Conservation (phyloP, 2,329 filamentous ascomycete species). For the Cercospora sp. region DNA sequence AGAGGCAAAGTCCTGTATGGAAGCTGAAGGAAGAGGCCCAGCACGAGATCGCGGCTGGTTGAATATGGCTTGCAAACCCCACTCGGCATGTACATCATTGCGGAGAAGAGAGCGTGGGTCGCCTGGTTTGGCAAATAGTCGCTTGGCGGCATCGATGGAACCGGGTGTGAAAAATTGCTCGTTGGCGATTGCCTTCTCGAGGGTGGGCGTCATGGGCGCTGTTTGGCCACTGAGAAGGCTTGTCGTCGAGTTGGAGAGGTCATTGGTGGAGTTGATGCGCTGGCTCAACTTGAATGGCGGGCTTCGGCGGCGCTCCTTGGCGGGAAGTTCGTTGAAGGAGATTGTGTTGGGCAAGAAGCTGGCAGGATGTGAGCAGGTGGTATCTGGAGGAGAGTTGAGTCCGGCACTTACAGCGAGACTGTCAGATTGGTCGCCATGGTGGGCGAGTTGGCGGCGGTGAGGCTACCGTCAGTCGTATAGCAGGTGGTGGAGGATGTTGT, state of each 20-base stretch:
- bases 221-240: constrained; percentile 45
- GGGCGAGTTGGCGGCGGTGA: not conserved
- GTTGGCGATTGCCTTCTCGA: constrained; percentile 20
- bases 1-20: constrained; percentile 69
- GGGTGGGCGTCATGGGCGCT: constrained; percentile 47
- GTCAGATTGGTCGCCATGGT: constrained; percentile 36
- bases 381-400: constrained; percentile 7
- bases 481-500: not conserved
- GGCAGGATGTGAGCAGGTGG: constrained; percentile 10
- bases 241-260: constrained; percentile 30
- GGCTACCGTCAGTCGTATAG: not conserved
- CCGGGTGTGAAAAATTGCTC: constrained; percentile 50
- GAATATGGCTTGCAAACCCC: constrained; percentile 64
- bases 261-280: constrained; percentile 40
- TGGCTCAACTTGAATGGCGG: constrained; percentile 25
- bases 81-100: constrained; percentile 73
- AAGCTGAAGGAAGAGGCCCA: constrained; percentile 71
- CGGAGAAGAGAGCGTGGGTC: constrained; percentile 61
- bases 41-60: constrained; percentile 79
- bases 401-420: constrained; percentile 38
- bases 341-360: constrained; percentile 93
- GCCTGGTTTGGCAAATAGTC: constrained; percentile 53
- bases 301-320: constrained; percentile 31
- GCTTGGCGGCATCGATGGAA: constrained; percentile 48
- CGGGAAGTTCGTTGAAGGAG: constrained; percentile 68